Base-by-base conservation (phyloP, 768 basidiomycete species). In the Collybia nuda region DNA sequence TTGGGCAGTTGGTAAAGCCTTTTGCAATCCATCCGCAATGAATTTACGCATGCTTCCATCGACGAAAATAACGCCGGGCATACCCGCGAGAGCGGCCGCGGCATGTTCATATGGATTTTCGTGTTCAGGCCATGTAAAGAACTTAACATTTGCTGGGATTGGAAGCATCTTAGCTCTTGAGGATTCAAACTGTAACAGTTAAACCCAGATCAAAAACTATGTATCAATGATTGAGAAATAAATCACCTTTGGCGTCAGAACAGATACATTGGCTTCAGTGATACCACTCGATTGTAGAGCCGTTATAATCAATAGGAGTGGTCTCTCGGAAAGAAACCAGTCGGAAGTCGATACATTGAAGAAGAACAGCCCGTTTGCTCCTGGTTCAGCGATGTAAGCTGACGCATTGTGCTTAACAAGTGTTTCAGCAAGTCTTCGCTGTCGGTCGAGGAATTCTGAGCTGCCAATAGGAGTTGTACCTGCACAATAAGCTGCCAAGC, bases 331-430 rank as follows among this genome's bases (percentile, higher is more conserved):
- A 26, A 90, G 76, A 26, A 58, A 54, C 92, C 93, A 95, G 18
- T 77, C 59, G 6, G 75, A 52, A 5, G 57, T 61, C 11, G 86
- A 85, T 51, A 91, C 75, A 56, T 90, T 91, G n/a, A 75, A 82
- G 63, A 79, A 93, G 72, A 82, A 94, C 2, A 74, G 67, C 0
- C 85, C 81, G 50, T 74, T 87, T 12, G 88, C 80, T 0, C 88
- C 83, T 21, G 93, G 90, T 62, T 94, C 91, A 5, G 86, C 81
- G 28, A 94, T 79, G 63, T 89, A 93, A 14, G 86, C 85, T 6
- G 80, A 74, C 0, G 79, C 85, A 24, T 80, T 77, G 22, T 82
- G 70, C 5, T 64, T 52, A 47, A 70, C 62, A 15, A 90, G 74
- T 0, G 63, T 68, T 12, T 69, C 67, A 1, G 84, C 84, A 23